A percentile compares a stretch with the other conserved stretches of the same genome.
Evolutionary conservation across 805 yeast genomes (phyloP).

Genomic region (Starmerella apicola): DNA sequence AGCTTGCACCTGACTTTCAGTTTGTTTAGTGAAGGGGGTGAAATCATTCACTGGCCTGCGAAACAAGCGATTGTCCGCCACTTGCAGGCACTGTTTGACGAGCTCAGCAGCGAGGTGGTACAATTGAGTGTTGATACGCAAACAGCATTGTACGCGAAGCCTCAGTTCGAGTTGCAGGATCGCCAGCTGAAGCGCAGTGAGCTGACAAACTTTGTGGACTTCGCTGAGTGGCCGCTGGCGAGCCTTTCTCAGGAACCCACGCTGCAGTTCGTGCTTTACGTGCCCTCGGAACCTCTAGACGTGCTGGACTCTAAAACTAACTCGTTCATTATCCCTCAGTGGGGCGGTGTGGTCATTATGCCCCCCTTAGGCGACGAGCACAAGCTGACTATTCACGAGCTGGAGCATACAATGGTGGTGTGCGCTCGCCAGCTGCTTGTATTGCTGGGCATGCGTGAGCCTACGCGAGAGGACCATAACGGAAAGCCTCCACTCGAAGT

Average conservation of each 20-base stretch:
- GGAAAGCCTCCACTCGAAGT: slow-evolving; percentile 27
- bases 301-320: slow-evolving; percentile 38
- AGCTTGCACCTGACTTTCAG: slow-evolving; percentile 65
- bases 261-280: slow-evolving; percentile 57
- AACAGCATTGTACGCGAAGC: slow-evolving; percentile 50
- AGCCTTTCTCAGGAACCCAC: slow-evolving; percentile 48
- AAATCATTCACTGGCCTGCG: slow-evolving; percentile 63
- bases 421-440: slow-evolving; percentile 67
- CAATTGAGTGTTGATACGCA: slow-evolving; percentile 71
- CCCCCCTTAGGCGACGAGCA: slow-evolving; percentile 27
- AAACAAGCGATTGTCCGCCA: slow-evolving; percentile 41
- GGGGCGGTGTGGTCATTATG: slow-evolving; percentile 65
- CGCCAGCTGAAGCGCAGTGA: slow-evolving; percentile 30
- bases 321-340: slow-evolving; percentile 71
- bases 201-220: slow-evolving; percentile 66
- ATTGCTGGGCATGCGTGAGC: slow-evolving; percentile 56
- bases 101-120: slow-evolving; percentile 42
- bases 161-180: slow-evolving; percentile 22
- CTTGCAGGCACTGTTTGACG: slow-evolving; percentile 38
- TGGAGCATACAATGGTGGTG: slow-evolving; percentile 47
- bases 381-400: slow-evolving; percentile 29
- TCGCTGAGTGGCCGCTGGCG: slow-evolving; percentile 70
- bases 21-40: slow-evolving; percentile 47
- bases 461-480: slow-evolving; percentile 50
- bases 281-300: slow-evolving; percentile 45